Evolutionary conservation across 495 filamentous ascomycete genomes (phyloP), one percentile per base, ranked within the genome.

Genomic region (Penicillium waksmanii): DNA sequence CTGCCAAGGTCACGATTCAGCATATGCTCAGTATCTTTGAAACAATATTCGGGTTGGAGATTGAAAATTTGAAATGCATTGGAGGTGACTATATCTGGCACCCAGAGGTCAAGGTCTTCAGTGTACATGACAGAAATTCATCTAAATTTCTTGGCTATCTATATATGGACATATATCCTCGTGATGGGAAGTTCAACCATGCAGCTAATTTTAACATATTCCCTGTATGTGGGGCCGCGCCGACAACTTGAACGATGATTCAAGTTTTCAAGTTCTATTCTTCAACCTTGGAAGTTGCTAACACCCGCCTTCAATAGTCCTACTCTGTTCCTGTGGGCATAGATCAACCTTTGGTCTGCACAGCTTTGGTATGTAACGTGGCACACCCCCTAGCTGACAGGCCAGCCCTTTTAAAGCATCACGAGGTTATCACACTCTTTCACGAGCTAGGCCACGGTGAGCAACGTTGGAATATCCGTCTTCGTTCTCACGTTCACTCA

Each of bases 381-480:
- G 35, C 49, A 25, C 49, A 58, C 34, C 55, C 46, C 9, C n/a
- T 35, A 6, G 34, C 46, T 38, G 49, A 38, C 48, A 46, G 52
- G 17, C 56, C 48, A 44, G 48, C 40, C 5, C 56, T 58, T 19
- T 27, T 58, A 18, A 58, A 53, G 38, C 56, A 58, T 53, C 38
- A 38, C 4, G 56, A 58, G 49, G 36, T 58, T 25, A 46, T 58
- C 49, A 58, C 56, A 15, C 23, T 58, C 18, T 58, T 58, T 36
- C 56, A 58, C 35, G 56, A 58, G 40, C 56, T 58, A 31, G 56
- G 56, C 5, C 56, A 58, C 36, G 55, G 55, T 57, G 34, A 57
- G 31, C 12, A 40, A 17, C 15, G n/a, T 19, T 36, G 18, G 3
- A 53, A 18, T 53, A 15, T n/a, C 19, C 25, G 27, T 12, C 13